Conservation (phyloP, 106 monocot genomes). For the Ottelia alismoides region DNA sequence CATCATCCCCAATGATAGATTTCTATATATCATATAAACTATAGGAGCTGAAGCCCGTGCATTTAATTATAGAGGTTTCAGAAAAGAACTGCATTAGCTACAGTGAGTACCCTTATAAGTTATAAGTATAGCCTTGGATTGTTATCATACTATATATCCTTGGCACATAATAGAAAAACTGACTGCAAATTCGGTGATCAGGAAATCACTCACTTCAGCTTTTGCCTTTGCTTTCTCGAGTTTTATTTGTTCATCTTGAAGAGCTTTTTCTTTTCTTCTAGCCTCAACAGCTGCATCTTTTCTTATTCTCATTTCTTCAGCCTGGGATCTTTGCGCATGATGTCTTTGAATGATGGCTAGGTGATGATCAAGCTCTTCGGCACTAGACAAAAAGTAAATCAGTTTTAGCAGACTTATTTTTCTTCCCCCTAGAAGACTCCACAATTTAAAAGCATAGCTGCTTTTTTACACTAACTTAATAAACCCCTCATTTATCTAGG, state of each 20-base stretch:
- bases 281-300: conserved; percentile 88
- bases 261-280: conserved; percentile 53
- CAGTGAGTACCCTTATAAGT: too few relatives aligned
- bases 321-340: conserved; percentile 81
- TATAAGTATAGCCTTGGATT: too few relatives aligned
- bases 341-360: conserved; percentile 67
- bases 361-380: conserved; percentile 63
- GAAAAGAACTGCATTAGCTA: too few relatives aligned
- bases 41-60: too few relatives aligned
- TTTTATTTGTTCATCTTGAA: conserved; percentile 49
- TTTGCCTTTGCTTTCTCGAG: conserved; percentile 66
- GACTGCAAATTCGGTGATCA: too few relatives aligned
- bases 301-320: conserved; percentile 75
- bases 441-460: background rate
- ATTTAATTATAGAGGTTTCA: too few relatives aligned
- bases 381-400: conserved; percentile 23
- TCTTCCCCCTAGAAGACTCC: background rate
- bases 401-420: background rate
- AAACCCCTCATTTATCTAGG: too few relatives aligned
- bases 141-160: too few relatives aligned
- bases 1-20: too few relatives aligned
- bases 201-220: conserved; percentile 68
- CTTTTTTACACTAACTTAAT: too few relatives aligned
- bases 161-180: too few relatives aligned
- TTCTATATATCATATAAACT: too few relatives aligned